Conservation (phyloP, 2,329 filamentous ascomycete genomes). For the Apiospora koreana region DNA sequence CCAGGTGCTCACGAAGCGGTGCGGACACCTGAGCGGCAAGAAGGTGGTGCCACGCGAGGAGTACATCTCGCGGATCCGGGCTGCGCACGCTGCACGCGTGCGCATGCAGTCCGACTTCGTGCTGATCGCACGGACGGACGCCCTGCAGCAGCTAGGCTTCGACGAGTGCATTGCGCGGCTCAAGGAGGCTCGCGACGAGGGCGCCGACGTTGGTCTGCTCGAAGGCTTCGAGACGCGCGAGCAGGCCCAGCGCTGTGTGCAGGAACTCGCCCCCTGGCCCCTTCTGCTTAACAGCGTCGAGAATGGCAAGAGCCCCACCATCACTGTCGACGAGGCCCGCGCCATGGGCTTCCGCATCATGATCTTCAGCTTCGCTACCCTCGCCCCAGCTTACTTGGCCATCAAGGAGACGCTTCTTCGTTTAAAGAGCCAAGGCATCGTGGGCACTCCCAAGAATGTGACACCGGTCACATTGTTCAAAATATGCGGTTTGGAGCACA, state of each 20-base stretch:
- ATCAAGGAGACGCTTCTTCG: constrained; percentile 38
- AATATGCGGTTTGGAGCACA: constrained; percentile 32
- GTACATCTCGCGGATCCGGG: constrained; percentile 56
- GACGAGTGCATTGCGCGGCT: constrained; percentile 55
- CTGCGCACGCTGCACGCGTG: constrained; percentile 51
- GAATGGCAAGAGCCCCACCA: constrained; percentile 55
- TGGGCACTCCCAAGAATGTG: constrained; percentile 30
- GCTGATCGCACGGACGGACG: constrained; percentile 66
- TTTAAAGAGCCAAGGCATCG: constrained; percentile 37
- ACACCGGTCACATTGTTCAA: constrained; percentile 32
- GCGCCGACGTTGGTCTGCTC: constrained; percentile 61
- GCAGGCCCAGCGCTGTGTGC: constrained; percentile 48
- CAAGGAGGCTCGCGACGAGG: constrained; percentile 49
- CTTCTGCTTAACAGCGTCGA: constrained; percentile 60
- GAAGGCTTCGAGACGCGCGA: constrained; percentile 57
- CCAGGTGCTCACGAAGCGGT: constrained; percentile 59
- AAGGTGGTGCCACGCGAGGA: constrained; percentile 53
- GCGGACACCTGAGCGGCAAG: constrained; percentile 65
- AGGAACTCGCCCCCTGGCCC: constrained; percentile 48
- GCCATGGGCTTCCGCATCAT: constrained; percentile 59
- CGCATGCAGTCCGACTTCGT: constrained; percentile 58
- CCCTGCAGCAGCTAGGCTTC: constrained; percentile 57
- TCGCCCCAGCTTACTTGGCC: constrained; percentile 48
- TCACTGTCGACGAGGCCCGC: constrained; percentile 52
- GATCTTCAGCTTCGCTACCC: constrained; percentile 54